Evolutionary conservation across 345 rosid species (phyloP).

Genomic region (Dipteronia sinensis): DNA sequence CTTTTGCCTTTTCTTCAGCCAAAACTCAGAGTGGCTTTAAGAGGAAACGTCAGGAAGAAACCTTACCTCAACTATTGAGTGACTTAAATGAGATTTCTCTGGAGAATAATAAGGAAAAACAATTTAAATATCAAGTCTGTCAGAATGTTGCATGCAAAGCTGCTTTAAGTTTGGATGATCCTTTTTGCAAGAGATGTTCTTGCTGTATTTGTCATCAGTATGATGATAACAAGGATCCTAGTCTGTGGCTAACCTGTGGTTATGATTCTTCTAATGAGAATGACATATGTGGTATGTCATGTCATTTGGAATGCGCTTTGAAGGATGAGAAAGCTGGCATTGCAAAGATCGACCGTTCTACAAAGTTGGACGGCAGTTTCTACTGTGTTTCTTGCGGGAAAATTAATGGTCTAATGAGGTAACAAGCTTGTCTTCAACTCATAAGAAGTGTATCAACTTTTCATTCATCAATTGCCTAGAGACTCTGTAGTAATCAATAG

Average conservation of each 20-base stretch:
- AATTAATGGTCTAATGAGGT: conserved; percentile 62
- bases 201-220: conserved; percentile 75
- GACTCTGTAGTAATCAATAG: neutral
- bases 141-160: conserved; percentile 73
- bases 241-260: conserved; percentile 78
- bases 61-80: conserved; percentile 29
- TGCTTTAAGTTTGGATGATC: conserved; percentile 40
- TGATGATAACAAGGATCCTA: conserved; percentile 89
- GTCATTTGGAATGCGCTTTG: conserved; percentile 76
- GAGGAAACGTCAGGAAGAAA: conserved; percentile 45
- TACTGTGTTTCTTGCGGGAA: conserved; percentile 71
- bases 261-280: conserved; percentile 49
- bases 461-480: neutral
- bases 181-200: conserved; percentile 81
- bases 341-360: conserved; percentile 33
- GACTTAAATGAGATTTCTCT: conserved; percentile 19
- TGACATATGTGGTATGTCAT: conserved; percentile 64
- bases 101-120: conserved; percentile 33
- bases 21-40: conserved; percentile 34
- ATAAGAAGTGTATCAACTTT: neutral
- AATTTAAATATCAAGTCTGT: conserved; percentile 44
- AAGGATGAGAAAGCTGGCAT: conserved; percentile 57
- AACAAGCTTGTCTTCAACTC: neutral
- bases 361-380: conserved; percentile 59
- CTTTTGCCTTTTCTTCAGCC: conserved; percentile 13